Evolutionary conservation across 2,329 filamentous ascomycete species (phyloP).

Genomic region (Curvularia spicifera): DNA sequence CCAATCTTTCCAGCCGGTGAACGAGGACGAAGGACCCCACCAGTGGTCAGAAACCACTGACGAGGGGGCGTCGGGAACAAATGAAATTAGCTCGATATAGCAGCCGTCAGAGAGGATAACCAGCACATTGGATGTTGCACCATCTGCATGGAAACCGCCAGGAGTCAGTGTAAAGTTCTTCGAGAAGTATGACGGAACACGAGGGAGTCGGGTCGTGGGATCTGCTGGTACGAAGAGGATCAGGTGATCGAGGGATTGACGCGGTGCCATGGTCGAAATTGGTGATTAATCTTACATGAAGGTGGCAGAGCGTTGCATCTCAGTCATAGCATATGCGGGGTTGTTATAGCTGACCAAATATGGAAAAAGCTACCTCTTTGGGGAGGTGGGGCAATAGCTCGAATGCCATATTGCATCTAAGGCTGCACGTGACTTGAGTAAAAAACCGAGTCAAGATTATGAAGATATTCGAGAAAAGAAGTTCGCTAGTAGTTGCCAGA

Average conservation of each 20-base stretch:
- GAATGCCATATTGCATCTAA: neutral
- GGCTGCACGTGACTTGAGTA: too few species aligned
- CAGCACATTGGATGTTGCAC: slow-evolving; percentile 66
- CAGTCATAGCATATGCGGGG: neutral
- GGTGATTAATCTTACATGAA: neutral
- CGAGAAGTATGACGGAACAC: slow-evolving; percentile 56
- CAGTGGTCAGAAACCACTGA: slow-evolving; percentile 59
- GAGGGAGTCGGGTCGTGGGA: slow-evolving; percentile 53
- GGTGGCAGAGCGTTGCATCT: neutral
- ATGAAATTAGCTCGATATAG: slow-evolving; percentile 72
- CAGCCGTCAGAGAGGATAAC: slow-evolving; percentile 68
- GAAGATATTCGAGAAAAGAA: too few species aligned
- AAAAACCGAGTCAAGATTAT: too few species aligned
- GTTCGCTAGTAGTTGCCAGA: too few species aligned
- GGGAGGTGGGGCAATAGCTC: neutral
- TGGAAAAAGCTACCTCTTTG: neutral
- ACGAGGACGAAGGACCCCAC: slow-evolving; percentile 63
- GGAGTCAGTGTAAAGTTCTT: slow-evolving; percentile 64
- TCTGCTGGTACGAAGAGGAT: slow-evolving; percentile 67
- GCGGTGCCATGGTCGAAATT: neutral
- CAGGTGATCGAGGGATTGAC: slow-evolving; percentile 65
- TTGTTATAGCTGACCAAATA: neutral
- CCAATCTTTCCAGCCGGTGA: slow-evolving; percentile 66
- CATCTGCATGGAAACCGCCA: slow-evolving; percentile 68
- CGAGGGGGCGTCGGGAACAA: slow-evolving; percentile 37